Evolutionary conservation across 2,329 filamentous ascomycete genomes (phyloP).

Genomic region (Sporothrix phasma): DNA sequence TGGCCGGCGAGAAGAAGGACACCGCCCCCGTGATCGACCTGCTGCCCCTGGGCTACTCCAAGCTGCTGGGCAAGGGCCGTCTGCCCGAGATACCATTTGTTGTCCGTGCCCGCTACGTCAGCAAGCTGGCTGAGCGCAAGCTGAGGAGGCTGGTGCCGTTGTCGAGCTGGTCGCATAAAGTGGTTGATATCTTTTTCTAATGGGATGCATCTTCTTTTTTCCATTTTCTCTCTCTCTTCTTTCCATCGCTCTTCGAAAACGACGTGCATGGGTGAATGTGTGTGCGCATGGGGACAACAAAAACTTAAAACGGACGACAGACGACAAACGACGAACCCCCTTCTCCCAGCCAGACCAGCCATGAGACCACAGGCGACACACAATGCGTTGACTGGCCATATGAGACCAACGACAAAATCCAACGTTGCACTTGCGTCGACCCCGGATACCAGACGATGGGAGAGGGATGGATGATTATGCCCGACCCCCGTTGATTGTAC

Average conservation of each 20-base stretch:
- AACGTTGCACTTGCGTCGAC: neutral
- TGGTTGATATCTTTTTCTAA: neutral
- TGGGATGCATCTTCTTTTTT: neutral
- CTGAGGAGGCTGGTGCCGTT: slow-evolving; percentile 95
- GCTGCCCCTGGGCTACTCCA: slow-evolving; percentile 92
- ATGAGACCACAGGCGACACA: neutral
- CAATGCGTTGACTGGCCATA: neutral
- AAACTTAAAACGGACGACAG: neutral
- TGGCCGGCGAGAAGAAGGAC: slow-evolving; percentile 68
- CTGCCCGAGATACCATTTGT: slow-evolving; percentile 88
- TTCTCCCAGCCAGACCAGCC: neutral
- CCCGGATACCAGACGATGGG: neutral
- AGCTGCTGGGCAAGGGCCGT: slow-evolving; percentile 97
- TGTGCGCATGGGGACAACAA: neutral
- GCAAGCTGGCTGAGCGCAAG: slow-evolving; percentile 95
- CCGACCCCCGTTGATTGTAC: neutral
- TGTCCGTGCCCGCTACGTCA: slow-evolving; percentile 91
- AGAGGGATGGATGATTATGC: neutral
- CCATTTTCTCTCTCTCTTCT: neutral
- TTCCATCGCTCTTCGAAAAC: neutral
- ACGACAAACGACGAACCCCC: neutral
- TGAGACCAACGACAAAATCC: neutral
- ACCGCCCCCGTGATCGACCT: slow-evolving; percentile 97
- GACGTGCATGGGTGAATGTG: neutral
- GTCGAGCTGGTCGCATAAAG: slow-evolving; percentile 85